phyloP scores from a whole-genome alignment of 164 flowering plant species.

The Liquidambar formosana region DNA sequence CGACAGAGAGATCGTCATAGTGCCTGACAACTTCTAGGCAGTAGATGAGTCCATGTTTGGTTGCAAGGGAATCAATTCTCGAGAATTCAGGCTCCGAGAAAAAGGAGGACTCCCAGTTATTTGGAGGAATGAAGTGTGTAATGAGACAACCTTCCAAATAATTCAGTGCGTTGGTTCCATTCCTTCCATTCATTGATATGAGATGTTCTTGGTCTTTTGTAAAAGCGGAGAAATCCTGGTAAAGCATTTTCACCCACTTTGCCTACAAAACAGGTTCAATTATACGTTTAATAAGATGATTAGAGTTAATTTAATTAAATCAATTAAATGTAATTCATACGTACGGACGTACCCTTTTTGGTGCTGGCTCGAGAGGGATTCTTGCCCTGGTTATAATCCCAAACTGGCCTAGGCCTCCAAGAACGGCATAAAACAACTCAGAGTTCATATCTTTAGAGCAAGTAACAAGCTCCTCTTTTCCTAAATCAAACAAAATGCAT shows the following conservation, averaged over 20 bases:
- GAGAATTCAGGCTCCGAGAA: constrained; percentile 42
- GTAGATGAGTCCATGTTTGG: constrained; percentile 49
- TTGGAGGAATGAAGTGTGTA: too few relatives aligned
- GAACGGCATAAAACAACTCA: constrained; percentile 42
- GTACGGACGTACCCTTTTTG: constrained; percentile 30
- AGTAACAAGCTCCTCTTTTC: constrained; percentile 39
- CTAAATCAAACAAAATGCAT: constrained; percentile 15
- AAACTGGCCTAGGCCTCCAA: constrained; percentile 59
- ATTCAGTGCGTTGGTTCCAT: too few relatives aligned
- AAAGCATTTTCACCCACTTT: too few relatives aligned
- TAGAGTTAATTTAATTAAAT: too few relatives aligned
- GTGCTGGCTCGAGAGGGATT: constrained; percentile 40
- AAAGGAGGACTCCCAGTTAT: constrained; percentile 67
- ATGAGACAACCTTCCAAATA: too few relatives aligned
- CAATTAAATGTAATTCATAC: too few relatives aligned
- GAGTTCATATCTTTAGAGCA: constrained; percentile 35
- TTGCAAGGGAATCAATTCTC: constrained; percentile 38
- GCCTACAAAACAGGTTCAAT: too few relatives aligned
- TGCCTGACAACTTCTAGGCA: constrained; percentile 73
- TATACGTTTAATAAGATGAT: too few relatives aligned
- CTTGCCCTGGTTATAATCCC: constrained; percentile 54
- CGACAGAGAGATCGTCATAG: constrained; percentile 38
- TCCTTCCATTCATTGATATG: too few relatives aligned
- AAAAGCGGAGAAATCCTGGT: too few relatives aligned
- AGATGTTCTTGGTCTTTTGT: too few relatives aligned